Base-by-base conservation (phyloP, 768 basidiomycete genomes). In the Suillus paluster region DNA sequence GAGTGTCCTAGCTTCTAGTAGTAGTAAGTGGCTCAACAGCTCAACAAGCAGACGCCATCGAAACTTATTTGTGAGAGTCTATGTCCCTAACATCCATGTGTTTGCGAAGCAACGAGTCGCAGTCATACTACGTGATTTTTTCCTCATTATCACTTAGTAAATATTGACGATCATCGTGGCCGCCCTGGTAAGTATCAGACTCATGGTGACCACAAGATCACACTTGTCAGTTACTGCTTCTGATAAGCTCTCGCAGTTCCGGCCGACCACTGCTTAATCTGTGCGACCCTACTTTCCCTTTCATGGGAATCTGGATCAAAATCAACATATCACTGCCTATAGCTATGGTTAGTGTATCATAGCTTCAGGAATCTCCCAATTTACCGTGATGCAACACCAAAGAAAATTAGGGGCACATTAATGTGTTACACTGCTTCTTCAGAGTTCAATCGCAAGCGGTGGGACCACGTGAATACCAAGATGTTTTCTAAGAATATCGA, bases 191-290 rank as follows among this genome's bases (percentile, higher is more conserved):
- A 25, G 23, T 15, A 23, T 8, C 1, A 14, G n/a, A n/a, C n/a
- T 34, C 21, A 9, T 27, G 27, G 27, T n/a, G 27, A 27, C n/a
- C 25, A 49, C 15, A 49, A 34, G 33, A 21, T 36, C 33, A 53
- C 21, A 12, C n/a, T 21, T 14, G n/a, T 34, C 6, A 50, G 21
- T 48, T 25, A 1, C 23, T 46, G 21, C 14, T 46, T 53, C 8
- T 7, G n/a, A 36, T 54, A 54, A 36, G 34, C 46, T 36, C 52
- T 14, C 21, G 34, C 52, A 54, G 46, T 48, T 48, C 46, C 46
- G 46, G 46, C 46, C 25, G 46, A 17, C 15, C 25, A 17, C 25
- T 46, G 23, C 25, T 17, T 27, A 48, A 48, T 25, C 46, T 48
- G 25, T n/a, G 25, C 23, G 45, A 46, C 5, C 21, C 4, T 6